Conservation (phyloP, 2,329 filamentous ascomycete genomes). For the Westerdykella aurantiaca region DNA sequence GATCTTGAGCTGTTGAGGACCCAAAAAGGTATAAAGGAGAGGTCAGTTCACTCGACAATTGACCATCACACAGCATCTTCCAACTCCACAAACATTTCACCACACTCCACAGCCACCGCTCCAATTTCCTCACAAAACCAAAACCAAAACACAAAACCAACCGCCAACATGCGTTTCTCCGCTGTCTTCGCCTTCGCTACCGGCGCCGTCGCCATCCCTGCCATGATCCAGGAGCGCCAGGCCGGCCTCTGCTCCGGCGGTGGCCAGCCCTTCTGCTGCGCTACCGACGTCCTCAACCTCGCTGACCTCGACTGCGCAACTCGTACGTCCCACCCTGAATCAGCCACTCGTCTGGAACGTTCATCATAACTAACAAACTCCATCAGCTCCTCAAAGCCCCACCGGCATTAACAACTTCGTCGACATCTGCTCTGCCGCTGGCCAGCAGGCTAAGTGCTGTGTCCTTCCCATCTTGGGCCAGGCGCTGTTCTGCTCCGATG, state of each 20-base stretch:
- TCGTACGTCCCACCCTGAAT: constrained; percentile 40
- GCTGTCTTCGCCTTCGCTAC: constrained; percentile 27
- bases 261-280: constrained; percentile 51
- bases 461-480: constrained; percentile 46
- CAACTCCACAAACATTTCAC: constrained; percentile 9
- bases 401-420: constrained; percentile 41
- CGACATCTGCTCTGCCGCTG: constrained; percentile 43
- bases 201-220: constrained; percentile 25
- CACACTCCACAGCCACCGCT: constrained; percentile 7
- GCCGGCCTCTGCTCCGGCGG: constrained; percentile 28
- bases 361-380: constrained; percentile 12
- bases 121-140: constrained; percentile 5
- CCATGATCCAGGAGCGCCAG: constrained; percentile 29
- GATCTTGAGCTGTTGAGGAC: not conserved
- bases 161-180: constrained; percentile 33
- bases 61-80: constrained; percentile 19
- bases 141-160: constrained; percentile 4
- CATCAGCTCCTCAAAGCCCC: constrained; percentile 35
- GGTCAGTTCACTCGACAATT: constrained; percentile 11
- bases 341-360: constrained; percentile 1
- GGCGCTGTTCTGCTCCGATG: constrained; percentile 35
- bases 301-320: constrained; percentile 53
- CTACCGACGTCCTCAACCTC: constrained; percentile 55
- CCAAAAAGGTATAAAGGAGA: constrained; percentile 29
- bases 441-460: constrained; percentile 56